Base-by-base conservation (phyloP, 2,329 filamentous ascomycete genomes). In the Lecanicillium sp. region DNA sequence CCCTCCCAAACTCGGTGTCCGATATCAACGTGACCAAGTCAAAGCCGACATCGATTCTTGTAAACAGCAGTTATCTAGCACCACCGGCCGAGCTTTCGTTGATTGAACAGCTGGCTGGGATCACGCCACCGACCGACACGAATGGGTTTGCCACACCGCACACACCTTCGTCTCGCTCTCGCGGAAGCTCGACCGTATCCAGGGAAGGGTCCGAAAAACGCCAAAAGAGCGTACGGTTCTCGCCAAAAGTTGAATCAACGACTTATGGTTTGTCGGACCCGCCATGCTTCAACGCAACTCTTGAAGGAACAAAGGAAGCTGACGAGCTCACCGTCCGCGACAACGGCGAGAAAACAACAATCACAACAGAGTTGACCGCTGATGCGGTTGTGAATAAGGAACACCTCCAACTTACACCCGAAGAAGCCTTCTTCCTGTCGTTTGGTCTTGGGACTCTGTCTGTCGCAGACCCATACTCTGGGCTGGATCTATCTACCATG, bases 371-470 rank as follows among this genome's bases (percentile, higher is more conserved):
- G 12, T 20, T 10, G 19, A 8, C 17, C 10, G 26, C 23, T 8
- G 44, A 27, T 2, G 43, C 51, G n/a, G 58, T 78, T 3, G 57
- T 65, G 43, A 73, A 79, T 55, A 75, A 69, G 67, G 93, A 98
- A 60, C 90, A 96, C 60, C 81, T 96, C n/a, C 93, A 97, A 62
- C 74, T 98, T 8, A 90, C 85, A 3, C 78, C 85, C 0, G 90
- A 96, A 64, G 93, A 98, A 66, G 84, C 90, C 0, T 94, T 97
- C 67, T 98, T 95, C 63, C 76, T 98, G 9, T 75, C 74, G 4
- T 97, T 94, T 61, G 85, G 78, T 0, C 72, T 98, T 1, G 91
- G 91, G 1, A 78, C 78, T 4, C 74, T 98, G 8, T 68, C 74
- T 3, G 73, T 97, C 11, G 68, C 68, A 2, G 74, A 83, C 50